Evolutionary conservation across 371 early-diverging fungal species (phyloP).

Genomic region (Saksenaea oblongispora): DNA sequence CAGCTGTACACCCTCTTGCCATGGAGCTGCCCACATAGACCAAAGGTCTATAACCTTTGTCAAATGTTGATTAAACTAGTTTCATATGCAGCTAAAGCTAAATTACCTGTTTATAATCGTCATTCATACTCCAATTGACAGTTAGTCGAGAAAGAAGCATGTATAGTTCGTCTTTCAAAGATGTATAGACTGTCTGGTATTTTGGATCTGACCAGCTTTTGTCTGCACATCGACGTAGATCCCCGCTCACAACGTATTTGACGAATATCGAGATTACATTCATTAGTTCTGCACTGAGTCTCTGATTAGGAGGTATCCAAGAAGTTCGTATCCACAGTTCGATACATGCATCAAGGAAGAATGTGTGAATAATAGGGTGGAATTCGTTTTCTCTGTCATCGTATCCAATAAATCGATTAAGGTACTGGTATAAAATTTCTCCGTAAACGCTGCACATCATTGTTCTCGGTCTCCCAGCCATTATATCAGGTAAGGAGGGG

Average conservation of each 20-base stretch:
- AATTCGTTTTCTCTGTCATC: background rate
- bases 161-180: constrained; percentile 26
- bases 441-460: constrained; percentile 22
- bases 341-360: constrained; percentile 30
- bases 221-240: constrained; percentile 19
- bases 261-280: constrained; percentile 26
- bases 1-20: constrained; percentile 20
- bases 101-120: constrained; percentile 27
- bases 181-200: constrained; percentile 17
- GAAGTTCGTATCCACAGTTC: constrained; percentile 40
- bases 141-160: constrained; percentile 33
- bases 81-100: background rate
- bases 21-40: constrained; percentile 38
- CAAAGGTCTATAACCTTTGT: constrained; percentile 27
- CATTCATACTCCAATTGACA: constrained; percentile 31
- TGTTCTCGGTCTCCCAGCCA: constrained; percentile 14
- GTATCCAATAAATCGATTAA: constrained; percentile 16
- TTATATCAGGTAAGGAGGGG: background rate
- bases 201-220: constrained; percentile 4
- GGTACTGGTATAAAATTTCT: constrained; percentile 23
- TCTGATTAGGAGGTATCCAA: constrained; percentile 25
- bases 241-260: constrained; percentile 25
- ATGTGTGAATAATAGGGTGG: constrained; percentile 12
- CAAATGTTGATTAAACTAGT: background rate
- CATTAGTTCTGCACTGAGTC: constrained; percentile 18